Evolutionary conservation across 2,329 filamentous ascomycete species (phyloP).

Genomic region (Alternaria sp.): DNA sequence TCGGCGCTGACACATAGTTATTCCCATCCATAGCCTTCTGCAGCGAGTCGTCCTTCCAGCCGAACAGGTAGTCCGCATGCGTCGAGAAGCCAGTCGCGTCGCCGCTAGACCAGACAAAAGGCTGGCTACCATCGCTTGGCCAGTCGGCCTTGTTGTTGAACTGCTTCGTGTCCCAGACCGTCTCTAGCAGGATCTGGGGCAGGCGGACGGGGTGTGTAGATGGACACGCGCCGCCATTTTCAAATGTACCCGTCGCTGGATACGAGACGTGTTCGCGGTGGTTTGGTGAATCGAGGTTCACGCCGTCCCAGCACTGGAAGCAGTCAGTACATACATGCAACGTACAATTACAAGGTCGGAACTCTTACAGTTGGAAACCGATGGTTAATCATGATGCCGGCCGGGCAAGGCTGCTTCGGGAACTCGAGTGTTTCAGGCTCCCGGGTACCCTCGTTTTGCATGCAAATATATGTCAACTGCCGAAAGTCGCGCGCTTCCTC

Average conservation of each 20-base stretch:
- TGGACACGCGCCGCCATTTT: conserved; percentile 38
- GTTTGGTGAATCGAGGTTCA: conserved; percentile 34
- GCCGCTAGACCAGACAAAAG: conserved; percentile 41
- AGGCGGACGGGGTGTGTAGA: conserved; percentile 35
- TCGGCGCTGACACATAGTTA: conserved; percentile 37
- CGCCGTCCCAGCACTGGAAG: conserved; percentile 32
- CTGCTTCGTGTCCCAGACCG: conserved; percentile 40
- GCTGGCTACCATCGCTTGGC: conserved; percentile 39
- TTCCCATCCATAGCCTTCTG: conserved; percentile 35
- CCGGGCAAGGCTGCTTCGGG: conserved; percentile 30
- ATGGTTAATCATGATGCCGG: conserved; percentile 38
- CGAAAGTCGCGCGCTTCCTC: conserved; percentile 31
- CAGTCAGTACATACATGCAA: background rate
- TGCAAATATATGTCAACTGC: conserved; percentile 37
- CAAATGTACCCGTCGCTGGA: conserved; percentile 37
- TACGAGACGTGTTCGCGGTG: conserved; percentile 37
- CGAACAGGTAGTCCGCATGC: conserved; percentile 44
- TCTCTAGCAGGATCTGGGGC: conserved; percentile 42
- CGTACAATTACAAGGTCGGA: background rate
- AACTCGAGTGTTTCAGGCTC: conserved; percentile 33
- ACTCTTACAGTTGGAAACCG: conserved; percentile 26
- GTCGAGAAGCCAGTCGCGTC: conserved; percentile 36
- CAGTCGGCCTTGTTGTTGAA: conserved; percentile 44
- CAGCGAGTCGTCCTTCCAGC: conserved; percentile 21
- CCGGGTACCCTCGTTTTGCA: conserved; percentile 36